Evolutionary conservation across 2,329 filamentous ascomycete species (phyloP), one percentile per base, ranked within the genome.

Genomic region (Plenodomus biglobosus): DNA sequence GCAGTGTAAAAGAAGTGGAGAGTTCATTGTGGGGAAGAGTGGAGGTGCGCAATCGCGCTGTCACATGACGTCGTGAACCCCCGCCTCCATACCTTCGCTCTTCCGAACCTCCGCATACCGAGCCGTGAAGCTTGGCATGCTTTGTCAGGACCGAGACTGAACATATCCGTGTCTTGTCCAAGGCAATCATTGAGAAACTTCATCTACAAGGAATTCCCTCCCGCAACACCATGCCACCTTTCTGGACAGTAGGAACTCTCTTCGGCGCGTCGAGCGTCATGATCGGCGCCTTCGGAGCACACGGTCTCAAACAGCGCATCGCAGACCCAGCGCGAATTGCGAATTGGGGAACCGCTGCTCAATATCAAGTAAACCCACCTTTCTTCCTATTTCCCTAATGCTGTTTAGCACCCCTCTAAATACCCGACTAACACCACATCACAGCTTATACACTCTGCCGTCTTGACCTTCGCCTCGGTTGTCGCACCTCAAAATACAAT

Each of bases 211-310:
- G n/a, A n/a, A n/a, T 15, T 15, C 13, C 11, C 13, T 32, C 13
- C 51, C 27, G 16, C 22, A 47, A 16, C 40, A 57, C 48, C 34
- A 74, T 73, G 69, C 62, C 70, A 5, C 65, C 71, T 36, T 83
- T 83, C 74, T 86, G 81, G 80, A 83, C 79, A 35, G 70, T 85
- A 43, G 84, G 82, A 52, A 84, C 81, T 62, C 66, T 86, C 43
- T 84, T 80, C 63, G 85, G 84, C 68, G 85, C 83, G 8, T 73
- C 79, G 3, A 79, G 80, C 62, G 84, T 87, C 40, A 75, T 75
- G 15, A 67, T 86, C 46, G 85, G 85, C 24, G 85, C 85, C 0
- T 88, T 87, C 68, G 85, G 85, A 30, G 83, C 84, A 11, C 85
- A 88, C 64, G 84, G 84, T 10, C 74, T 87, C 35, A 86, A 85